These are phyloP conservation scores for Acanthamoeba divionensis DNA, from an alignment of 208 protist genomes.

Conservation along the genomic window DNA sequence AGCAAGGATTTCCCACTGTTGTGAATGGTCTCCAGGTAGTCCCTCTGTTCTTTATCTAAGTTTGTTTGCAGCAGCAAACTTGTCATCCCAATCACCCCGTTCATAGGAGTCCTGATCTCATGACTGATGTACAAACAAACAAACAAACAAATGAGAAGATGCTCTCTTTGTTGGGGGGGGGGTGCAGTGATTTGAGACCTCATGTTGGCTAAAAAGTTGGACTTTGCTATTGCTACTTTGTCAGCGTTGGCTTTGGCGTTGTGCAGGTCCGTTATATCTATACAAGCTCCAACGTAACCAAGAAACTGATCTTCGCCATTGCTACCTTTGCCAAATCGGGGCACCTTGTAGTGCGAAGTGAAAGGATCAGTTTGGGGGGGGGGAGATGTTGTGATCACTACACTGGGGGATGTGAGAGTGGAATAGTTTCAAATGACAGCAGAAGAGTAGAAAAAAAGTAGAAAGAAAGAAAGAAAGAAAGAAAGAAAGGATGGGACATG, in stretches of 20 bases:
- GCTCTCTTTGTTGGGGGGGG: too few species aligned
- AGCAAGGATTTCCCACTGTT: neutral
- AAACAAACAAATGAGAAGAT: too few species aligned
- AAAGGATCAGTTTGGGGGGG: neutral
- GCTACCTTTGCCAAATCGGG: neutral
- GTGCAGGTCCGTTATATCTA: constrained; percentile 4
- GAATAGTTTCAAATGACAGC: neutral
- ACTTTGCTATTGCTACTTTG: neutral
- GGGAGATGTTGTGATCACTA: neutral
- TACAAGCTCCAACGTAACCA: neutral
- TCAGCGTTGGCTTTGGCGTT: neutral
- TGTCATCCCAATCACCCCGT: neutral
- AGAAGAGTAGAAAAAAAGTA: neutral
- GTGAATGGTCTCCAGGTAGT: neutral
- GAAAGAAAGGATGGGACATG: neutral
- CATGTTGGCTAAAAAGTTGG: constrained; percentile 41
- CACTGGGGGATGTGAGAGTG: too few species aligned
- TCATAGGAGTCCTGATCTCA: neutral
- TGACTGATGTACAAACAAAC: too few species aligned
- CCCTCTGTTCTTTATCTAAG: neutral
- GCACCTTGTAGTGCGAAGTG: neutral
- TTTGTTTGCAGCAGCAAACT: neutral
- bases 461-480: neutral
- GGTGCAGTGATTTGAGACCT: too few species aligned
- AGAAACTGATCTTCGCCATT: neutral